These are phyloP conservation scores for Pontederia crassipes DNA, from an alignment of 176 grass and related monocot species.

Conservation along the genomic window DNA sequence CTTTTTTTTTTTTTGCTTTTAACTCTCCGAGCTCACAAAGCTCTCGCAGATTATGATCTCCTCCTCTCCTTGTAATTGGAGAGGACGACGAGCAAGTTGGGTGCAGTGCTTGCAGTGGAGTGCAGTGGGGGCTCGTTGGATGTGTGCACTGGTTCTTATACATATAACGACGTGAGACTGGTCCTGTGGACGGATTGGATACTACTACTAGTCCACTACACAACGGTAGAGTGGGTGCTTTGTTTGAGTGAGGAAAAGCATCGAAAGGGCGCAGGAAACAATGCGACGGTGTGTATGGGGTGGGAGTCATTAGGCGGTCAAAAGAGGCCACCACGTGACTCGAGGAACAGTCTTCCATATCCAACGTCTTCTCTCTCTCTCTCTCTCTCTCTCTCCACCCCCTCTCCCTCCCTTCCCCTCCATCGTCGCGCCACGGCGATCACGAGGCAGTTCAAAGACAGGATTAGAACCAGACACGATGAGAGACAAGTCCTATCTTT, in stretches of 20 bases:
- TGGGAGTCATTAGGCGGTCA: slow-evolving; percentile 53
- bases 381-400: neutral
- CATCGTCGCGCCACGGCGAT: slow-evolving; percentile 42
- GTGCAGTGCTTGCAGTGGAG: neutral
- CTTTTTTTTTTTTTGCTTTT: neutral
- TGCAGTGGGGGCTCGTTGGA: neutral
- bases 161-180: slow-evolving; percentile 5
- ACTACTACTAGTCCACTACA: slow-evolving; percentile 3
- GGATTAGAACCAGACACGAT: neutral
- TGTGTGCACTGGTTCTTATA: neutral
- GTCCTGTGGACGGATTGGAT: neutral
- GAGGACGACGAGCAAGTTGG: neutral
- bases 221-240: neutral
- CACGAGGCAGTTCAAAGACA: slow-evolving; percentile 48
- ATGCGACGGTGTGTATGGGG: slow-evolving; percentile 7
- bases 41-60: no score
- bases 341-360: slow-evolving; percentile 76
- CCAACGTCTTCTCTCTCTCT: slow-evolving; percentile 8
- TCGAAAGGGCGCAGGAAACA: slow-evolving; percentile 24
- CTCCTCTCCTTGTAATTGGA: neutral
- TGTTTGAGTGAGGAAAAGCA: slow-evolving; percentile 2
- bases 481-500: no score
- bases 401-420: neutral
- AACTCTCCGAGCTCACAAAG: no score
- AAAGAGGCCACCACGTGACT: slow-evolving; percentile 96